phyloP scores from a whole-genome alignment of 352 stramenopile genomes.

The Pythium brachiatum region DNA sequence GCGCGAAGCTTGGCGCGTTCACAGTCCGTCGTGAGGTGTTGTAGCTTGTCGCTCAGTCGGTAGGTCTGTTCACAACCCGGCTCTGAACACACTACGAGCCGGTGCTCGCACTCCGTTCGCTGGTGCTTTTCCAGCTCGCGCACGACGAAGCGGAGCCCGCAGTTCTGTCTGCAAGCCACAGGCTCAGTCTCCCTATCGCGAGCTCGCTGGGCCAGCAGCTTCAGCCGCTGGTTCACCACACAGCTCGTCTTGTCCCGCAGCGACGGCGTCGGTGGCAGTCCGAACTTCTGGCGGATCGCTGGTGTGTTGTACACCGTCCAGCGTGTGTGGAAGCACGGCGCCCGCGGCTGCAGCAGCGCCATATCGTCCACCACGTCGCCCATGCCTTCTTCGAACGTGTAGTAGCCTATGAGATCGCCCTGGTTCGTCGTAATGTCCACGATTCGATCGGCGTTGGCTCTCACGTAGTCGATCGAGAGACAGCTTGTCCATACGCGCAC shows the following conservation, averaged over 20 bases:
- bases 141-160: slow-evolving; percentile 33
- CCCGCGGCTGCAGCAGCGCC: slow-evolving; percentile 43
- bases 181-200: slow-evolving; percentile 40
- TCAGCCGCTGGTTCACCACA: slow-evolving; percentile 63
- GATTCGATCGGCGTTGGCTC: slow-evolving; percentile 32
- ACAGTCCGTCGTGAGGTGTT: slow-evolving; percentile 37
- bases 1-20: slow-evolving; percentile 40
- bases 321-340: slow-evolving; percentile 37
- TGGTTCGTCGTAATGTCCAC: slow-evolving; percentile 28
- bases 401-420: slow-evolving; percentile 48
- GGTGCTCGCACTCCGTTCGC: slow-evolving; percentile 39
- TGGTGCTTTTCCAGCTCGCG: slow-evolving; percentile 53
- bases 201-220: slow-evolving; percentile 57
- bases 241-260: slow-evolving; percentile 64
- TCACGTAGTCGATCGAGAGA: slow-evolving; percentile 37
- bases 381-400: slow-evolving; percentile 74
- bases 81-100: slow-evolving; percentile 56
- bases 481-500: slow-evolving; percentile 64
- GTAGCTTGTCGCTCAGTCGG: slow-evolving; percentile 29
- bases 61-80: slow-evolving; percentile 37
- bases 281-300: slow-evolving; percentile 44
- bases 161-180: slow-evolving; percentile 45
- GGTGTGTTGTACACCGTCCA: slow-evolving; percentile 58
- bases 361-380: slow-evolving; percentile 77
- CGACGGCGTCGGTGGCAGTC: slow-evolving; percentile 55